These are phyloP conservation scores for Apiosordaria backusii DNA, from an alignment of 495 filamentous ascomycete genomes.

Conservation along the genomic window DNA sequence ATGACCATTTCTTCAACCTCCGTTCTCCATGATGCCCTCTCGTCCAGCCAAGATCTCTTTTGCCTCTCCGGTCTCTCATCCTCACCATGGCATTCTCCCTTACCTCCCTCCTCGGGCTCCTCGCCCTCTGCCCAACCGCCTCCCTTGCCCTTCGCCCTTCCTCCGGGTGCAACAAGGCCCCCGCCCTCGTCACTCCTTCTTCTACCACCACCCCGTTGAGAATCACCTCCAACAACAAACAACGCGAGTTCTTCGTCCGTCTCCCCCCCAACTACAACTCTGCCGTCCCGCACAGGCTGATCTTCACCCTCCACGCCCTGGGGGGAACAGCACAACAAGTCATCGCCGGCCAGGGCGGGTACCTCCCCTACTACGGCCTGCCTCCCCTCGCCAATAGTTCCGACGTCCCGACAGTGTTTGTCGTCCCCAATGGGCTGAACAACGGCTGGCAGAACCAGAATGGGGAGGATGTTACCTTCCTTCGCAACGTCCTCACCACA, in stretches of 20 bases:
- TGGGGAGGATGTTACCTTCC: conserved; percentile 44
- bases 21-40: neutral
- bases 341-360: conserved; percentile 32
- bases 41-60: neutral
- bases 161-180: conserved; percentile 2
- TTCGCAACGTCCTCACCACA: conserved; percentile 30
- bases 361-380: conserved; percentile 40
- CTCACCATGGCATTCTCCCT: conserved; percentile 5
- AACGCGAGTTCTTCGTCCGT: conserved; percentile 7
- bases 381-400: conserved; percentile 28
- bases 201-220: conserved; percentile 2
- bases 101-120: neutral
- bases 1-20: neutral
- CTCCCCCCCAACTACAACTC: conserved; percentile 8
- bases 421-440: conserved; percentile 42
- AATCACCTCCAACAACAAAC: conserved; percentile 5
- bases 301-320: conserved; percentile 43
- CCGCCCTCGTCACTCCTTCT: neutral
- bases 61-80: neutral
- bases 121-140: neutral
- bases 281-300: conserved; percentile 19
- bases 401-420: conserved; percentile 31
- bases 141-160: conserved; percentile 2
- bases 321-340: conserved; percentile 36
- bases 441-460: conserved; percentile 44